phyloP scores from a whole-genome alignment of 331 rosid genomes.

The Malus hybrid region DNA sequence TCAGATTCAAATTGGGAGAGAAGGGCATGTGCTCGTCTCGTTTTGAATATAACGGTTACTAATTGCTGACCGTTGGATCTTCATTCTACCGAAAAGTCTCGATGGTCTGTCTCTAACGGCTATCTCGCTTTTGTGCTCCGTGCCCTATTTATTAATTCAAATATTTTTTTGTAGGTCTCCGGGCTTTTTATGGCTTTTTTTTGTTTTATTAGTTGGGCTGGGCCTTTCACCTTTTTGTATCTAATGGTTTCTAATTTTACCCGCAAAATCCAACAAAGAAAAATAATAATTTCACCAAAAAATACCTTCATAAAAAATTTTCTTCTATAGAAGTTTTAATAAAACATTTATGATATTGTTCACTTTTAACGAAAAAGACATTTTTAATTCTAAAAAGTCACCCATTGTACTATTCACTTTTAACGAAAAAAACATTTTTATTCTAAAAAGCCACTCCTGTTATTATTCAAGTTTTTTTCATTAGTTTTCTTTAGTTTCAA shows the following conservation, averaged over 20 bases:
- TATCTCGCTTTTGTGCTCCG: conserved; percentile 9
- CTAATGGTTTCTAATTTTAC: neutral
- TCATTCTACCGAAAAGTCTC: neutral
- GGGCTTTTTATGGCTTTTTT: neutral
- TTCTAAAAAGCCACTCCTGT: too few species aligned
- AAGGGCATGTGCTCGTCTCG: neutral
- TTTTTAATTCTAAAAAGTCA: too few species aligned
- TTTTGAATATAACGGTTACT: conserved; percentile 45
- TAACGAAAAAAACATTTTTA: too few species aligned
- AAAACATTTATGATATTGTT: too few species aligned
- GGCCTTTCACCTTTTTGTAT: neutral
- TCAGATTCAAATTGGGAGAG: neutral
- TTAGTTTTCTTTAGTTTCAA: neutral
- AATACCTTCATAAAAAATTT: too few species aligned
- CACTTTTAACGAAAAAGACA: too few species aligned
- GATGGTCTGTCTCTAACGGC: conserved; percentile 14
- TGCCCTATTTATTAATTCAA: neutral
- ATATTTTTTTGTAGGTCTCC: neutral
- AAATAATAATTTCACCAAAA: neutral
- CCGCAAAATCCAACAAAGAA: neutral
- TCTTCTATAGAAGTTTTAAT: too few species aligned
- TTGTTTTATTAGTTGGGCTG: neutral
- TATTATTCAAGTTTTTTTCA: too few species aligned
- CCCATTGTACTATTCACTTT: too few species aligned
- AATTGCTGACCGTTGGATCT: conserved; percentile 21